Conservation (phyloP, 1,284 basidiomycete species). For the Psilocybe mexicana region DNA sequence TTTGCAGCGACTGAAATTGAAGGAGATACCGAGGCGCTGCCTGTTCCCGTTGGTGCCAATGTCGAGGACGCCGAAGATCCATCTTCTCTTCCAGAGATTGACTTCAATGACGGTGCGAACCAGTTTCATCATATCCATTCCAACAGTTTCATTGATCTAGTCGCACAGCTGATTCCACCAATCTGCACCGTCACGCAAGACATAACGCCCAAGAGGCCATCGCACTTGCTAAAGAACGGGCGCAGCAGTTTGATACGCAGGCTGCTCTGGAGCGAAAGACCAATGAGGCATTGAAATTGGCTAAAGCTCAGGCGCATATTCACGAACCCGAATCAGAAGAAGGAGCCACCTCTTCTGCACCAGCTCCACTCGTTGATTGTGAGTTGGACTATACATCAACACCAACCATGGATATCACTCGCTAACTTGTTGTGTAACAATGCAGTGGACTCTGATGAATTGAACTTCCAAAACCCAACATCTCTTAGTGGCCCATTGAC, state of each 20-base stretch:
- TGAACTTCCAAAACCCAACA: constrained; percentile 99
- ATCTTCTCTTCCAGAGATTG: constrained; percentile 70
- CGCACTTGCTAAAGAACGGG: constrained; percentile 77
- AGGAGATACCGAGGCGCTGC: constrained; percentile 55
- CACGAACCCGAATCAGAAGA: constrained; percentile 46
- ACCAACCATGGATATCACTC: constrained; percentile 1
- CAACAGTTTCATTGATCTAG: background rate
- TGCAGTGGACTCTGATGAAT: constrained; percentile 91
- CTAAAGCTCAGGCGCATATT: constrained; percentile 65
- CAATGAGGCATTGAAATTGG: constrained; percentile 71
- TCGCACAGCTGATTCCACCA: constrained; percentile 81
- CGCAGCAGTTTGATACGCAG: constrained; percentile 84
- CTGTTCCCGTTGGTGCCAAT: constrained; percentile 61
- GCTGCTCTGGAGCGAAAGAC: constrained; percentile 80
- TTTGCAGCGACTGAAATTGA: constrained; percentile 83
- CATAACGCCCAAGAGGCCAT: constrained; percentile 92
- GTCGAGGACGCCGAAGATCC: constrained; percentile 45
- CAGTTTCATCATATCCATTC: background rate
- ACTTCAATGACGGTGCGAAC: constrained; percentile 88
- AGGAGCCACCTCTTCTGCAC: constrained; percentile 17
- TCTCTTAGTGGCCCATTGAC: constrained; percentile 87
- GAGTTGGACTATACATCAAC: constrained; percentile 30
- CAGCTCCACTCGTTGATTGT: constrained; percentile 64
- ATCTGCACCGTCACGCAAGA: constrained; percentile 86
- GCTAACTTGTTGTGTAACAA: background rate